A percentile compares a stretch with the other conserved stretches of the same genome.
Conservation (phyloP, 2,329 filamentous ascomycete genomes). For the Exophiala spinifera region DNA sequence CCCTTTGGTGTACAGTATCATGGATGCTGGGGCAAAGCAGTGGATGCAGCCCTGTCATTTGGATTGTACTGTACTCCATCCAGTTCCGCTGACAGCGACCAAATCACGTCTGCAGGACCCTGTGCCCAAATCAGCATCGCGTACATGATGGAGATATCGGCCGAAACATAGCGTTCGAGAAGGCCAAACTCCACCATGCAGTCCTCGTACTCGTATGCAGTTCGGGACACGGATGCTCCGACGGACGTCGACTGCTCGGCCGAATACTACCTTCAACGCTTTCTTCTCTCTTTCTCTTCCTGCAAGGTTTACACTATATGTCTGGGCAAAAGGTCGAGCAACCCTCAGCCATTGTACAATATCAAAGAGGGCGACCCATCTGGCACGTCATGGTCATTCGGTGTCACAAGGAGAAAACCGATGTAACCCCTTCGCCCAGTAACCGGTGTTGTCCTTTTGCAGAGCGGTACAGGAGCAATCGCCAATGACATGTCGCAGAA, state of each 20-base stretch:
- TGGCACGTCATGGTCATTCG: background rate
- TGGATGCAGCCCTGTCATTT: background rate
- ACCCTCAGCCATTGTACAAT: too few relatives aligned
- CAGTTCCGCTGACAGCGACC: background rate
- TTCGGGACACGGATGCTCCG: too few relatives aligned
- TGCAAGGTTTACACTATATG: too few relatives aligned
- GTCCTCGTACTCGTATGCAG: too few relatives aligned
- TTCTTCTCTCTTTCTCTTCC: too few relatives aligned
- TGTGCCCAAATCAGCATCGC: background rate
- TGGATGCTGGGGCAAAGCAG: background rate
- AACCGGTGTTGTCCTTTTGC: background rate
- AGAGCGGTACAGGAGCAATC: too few relatives aligned
- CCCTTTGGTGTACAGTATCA: background rate
- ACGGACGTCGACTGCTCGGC: too few relatives aligned
- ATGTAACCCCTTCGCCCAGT: background rate
- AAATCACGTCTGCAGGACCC: background rate
- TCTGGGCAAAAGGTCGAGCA: too few relatives aligned
- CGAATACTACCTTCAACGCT: too few relatives aligned
- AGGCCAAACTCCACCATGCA: too few relatives aligned
- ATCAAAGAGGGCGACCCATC: background rate
- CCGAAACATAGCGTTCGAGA: background rate
- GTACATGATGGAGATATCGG: background rate
- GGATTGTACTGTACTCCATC: background rate
- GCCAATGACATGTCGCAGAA: too few relatives aligned
- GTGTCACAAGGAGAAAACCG: background rate